phyloP scores from a whole-genome alignment of 768 basidiomycete species.

The Termitomyces sp. region DNA sequence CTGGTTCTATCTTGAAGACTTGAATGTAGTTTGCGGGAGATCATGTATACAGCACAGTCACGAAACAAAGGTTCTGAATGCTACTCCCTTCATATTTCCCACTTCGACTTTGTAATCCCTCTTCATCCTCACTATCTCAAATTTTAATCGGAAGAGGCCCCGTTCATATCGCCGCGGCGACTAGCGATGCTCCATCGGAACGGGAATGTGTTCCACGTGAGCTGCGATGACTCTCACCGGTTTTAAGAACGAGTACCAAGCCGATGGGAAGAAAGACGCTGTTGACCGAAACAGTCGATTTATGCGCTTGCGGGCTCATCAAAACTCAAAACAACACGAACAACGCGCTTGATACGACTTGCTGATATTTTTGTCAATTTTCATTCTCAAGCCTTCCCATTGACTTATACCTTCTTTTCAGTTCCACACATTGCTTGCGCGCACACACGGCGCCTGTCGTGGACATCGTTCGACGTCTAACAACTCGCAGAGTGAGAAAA shows the following conservation, averaged over 20 bases:
- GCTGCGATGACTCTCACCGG: not conserved
- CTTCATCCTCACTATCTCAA: not conserved
- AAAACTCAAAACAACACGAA: conserved; percentile 6
- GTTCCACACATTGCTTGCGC: not conserved
- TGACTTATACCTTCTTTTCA: not conserved
- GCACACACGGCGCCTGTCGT: conserved; percentile 4
- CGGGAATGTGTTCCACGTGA: not conserved
- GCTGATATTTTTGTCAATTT: conserved; percentile 13
- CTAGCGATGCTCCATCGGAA: not conserved
- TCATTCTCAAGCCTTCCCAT: conserved; percentile 1
- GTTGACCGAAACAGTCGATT: not conserved
- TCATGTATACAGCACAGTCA: no score
- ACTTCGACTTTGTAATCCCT: not conserved
- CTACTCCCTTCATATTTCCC: not conserved
- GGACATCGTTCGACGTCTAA: not conserved
- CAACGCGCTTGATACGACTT: conserved; percentile 14
- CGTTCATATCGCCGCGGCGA: not conserved
- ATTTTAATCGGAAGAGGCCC: not conserved
- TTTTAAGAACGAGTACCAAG: not conserved
- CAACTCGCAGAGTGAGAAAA: conserved; percentile 9
- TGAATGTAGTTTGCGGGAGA: not conserved
- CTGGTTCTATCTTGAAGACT: conserved; percentile 24
- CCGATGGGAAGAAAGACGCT: conserved; percentile 2
- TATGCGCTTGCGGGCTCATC: not conserved
- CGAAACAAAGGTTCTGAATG: not conserved